Conservation (phyloP, 163 green algal species). For the Chloromonas sp. region DNA sequence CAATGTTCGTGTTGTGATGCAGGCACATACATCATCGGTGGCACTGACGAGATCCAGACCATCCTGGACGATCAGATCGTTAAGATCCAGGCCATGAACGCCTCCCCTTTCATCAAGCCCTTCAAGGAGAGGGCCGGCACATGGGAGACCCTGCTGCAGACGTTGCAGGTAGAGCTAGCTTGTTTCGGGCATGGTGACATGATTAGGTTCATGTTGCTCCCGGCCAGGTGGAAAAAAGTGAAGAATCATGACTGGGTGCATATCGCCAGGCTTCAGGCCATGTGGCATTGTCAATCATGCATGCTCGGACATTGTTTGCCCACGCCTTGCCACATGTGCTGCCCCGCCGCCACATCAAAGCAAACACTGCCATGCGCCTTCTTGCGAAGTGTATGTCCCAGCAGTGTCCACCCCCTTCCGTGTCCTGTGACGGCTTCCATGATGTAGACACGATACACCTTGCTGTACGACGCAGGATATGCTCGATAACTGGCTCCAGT, state of each 20-base stretch:
- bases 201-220: not conserved
- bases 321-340: no score
- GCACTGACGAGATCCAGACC: constrained; percentile 60
- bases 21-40: constrained; percentile 62
- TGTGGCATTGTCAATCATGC: constrained; percentile 1
- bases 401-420: no score
- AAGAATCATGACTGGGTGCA: no score
- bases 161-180: constrained; percentile 29
- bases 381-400: no score
- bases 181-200: not conserved
- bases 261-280: not conserved
- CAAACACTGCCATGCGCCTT: no score
- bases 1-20: constrained; percentile 17
- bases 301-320: no score
- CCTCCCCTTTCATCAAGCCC: constrained; percentile 55
- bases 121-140: constrained; percentile 44
- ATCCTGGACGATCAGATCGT: constrained; percentile 71
- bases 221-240: no score
- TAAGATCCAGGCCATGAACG: constrained; percentile 66
- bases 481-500: constrained; percentile 65
- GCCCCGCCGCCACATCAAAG: no score
- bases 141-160: constrained; percentile 55
- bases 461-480: constrained; percentile 41
- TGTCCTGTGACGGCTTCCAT: no score
- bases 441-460: no score